Conservation (phyloP, 176 grass and related monocot species). For the Ensete glaucum region DNA sequence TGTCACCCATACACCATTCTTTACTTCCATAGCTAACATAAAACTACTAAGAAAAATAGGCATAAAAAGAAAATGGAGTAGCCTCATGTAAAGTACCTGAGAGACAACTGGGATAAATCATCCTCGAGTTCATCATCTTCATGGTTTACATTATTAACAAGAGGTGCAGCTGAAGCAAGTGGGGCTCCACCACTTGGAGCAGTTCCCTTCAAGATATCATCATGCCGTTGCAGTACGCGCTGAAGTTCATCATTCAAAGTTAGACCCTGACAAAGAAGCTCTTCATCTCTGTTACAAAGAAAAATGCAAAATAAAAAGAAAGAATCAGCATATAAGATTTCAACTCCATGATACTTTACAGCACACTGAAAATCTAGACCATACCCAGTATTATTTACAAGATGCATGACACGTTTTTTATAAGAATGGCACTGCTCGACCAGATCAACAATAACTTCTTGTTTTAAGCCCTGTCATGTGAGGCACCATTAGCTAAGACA, state of each 20-base stretch:
- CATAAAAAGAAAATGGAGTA: neutral
- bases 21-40: neutral
- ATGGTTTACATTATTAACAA: conserved; percentile 16
- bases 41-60: neutral
- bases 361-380: neutral
- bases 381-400: conserved; percentile 84
- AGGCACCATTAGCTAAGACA: conserved; percentile 15
- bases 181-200: conserved; percentile 6
- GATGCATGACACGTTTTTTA: conserved; percentile 66
- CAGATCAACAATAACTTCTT: conserved; percentile 90
- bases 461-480: conserved; percentile 59
- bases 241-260: conserved; percentile 88
- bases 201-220: conserved; percentile 61
- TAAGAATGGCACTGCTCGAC: conserved; percentile 82
- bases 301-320: neutral
- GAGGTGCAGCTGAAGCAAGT: neutral
- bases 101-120: conserved; percentile 23
- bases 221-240: conserved; percentile 74
- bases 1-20: neutral
- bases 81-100: conserved; percentile 10
- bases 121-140: conserved; percentile 29
- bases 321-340: neutral
- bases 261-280: conserved; percentile 76
- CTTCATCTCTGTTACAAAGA: conserved; percentile 64
- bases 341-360: neutral